Percentiles rank a stretch among this genome's conserved stretches.
Conservation (phyloP, 345 rosid genomes). For the Limnanthes douglasii region DNA sequence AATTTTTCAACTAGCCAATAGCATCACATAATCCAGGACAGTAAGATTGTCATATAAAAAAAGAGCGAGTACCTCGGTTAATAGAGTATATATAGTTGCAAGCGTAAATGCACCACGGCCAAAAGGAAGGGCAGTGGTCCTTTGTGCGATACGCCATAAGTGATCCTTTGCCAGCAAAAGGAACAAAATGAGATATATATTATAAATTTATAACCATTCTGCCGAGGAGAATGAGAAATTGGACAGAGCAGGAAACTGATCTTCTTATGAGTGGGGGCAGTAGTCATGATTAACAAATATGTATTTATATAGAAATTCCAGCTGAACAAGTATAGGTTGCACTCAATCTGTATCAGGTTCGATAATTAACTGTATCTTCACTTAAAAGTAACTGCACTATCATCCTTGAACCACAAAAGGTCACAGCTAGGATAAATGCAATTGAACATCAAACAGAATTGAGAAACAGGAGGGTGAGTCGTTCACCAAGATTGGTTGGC, state of each 20-base stretch:
- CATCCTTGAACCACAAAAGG: too few relatives aligned
- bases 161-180: constrained; percentile 48
- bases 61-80: constrained; percentile 49
- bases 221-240: background rate
- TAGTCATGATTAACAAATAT: background rate
- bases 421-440: too few relatives aligned
- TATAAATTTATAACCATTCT: background rate
- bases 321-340: too few relatives aligned
- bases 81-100: constrained; percentile 79
- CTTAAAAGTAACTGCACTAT: too few relatives aligned
- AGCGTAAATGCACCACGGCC: constrained; percentile 98
- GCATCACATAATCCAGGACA: constrained; percentile 1
- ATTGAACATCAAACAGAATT: too few relatives aligned
- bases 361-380: too few relatives aligned
- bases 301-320: background rate
- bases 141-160: constrained; percentile 92
- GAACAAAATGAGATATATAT: background rate
- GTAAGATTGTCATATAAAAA: constrained; percentile 2
- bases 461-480: too few relatives aligned
- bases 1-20: constrained; percentile 10
- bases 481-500: too few relatives aligned
- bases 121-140: constrained; percentile 90
- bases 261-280: background rate
- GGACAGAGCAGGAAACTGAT: background rate
- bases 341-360: too few relatives aligned